Conservation (phyloP, 2,329 filamentous ascomycete genomes). For the Colletotrichum neosansevieriae region DNA sequence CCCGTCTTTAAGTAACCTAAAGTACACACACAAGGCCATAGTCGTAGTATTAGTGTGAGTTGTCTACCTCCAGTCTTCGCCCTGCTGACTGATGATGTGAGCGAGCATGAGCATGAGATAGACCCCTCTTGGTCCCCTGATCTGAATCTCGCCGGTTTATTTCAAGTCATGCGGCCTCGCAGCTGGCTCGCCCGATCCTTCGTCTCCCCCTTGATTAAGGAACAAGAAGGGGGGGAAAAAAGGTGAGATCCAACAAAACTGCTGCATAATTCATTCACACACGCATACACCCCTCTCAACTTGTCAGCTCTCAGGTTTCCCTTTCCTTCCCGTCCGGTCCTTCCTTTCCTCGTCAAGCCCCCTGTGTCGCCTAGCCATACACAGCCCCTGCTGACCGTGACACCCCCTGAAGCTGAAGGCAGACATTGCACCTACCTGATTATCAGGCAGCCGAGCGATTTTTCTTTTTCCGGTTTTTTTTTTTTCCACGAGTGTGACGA, state of each 20-base stretch:
- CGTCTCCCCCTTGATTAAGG: not conserved
- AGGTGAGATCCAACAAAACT: not conserved
- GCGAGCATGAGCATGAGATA: slow-evolving; percentile 1
- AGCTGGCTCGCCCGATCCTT: not conserved
- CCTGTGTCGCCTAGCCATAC: not conserved
- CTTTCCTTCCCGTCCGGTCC: not conserved
- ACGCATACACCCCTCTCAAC: too few relatives aligned
- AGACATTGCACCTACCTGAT: not conserved
- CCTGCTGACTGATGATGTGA: slow-evolving; percentile 27
- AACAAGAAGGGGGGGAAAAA: not conserved
- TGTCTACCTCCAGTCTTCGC: not conserved
- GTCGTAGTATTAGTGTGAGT: not conserved
- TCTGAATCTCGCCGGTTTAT: slow-evolving; percentile 1
- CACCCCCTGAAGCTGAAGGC: not conserved
- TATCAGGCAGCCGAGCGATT: slow-evolving; percentile 15
- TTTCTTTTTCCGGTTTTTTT: not conserved
- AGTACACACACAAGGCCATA: too few relatives aligned
- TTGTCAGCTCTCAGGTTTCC: not conserved
- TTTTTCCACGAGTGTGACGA: not conserved
- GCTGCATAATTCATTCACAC: slow-evolving; percentile 5
- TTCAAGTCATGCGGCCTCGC: not conserved
- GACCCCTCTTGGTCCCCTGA: not conserved
- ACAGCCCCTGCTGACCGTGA: slow-evolving; percentile 10
- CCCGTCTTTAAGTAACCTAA: too few relatives aligned
- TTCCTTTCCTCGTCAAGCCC: too few relatives aligned